Percentiles rank a stretch among this genome's conserved stretches.
These are phyloP conservation scores for Alternaria gansuensis DNA, from an alignment of 2,329 filamentous ascomycete species.

Conservation along the genomic window DNA sequence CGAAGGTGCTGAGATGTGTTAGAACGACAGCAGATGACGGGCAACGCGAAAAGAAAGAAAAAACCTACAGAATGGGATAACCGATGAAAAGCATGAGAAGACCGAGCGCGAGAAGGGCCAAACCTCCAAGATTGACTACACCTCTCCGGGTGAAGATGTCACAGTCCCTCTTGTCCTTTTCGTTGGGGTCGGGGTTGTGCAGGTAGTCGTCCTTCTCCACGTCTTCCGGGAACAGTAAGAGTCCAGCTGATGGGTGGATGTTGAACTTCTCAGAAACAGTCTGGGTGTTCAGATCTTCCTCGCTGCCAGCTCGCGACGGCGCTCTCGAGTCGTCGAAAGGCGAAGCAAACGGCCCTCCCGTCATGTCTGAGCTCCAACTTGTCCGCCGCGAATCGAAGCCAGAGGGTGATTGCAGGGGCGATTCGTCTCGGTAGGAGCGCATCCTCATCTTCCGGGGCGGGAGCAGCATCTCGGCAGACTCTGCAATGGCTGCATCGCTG, in stretches of 20 bases:
- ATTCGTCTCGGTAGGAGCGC: slow-evolving; percentile 62
- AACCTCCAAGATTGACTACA: slow-evolving; percentile 69
- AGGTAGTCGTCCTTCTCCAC: slow-evolving; percentile 77
- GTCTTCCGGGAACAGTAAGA: slow-evolving; percentile 74
- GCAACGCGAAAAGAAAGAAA: not conserved
- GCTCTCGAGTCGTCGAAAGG: slow-evolving; percentile 69
- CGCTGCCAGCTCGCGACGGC: slow-evolving; percentile 68
- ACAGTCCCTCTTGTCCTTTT: slow-evolving; percentile 68
- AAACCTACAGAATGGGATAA: slow-evolving; percentile 72
- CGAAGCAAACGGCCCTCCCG: slow-evolving; percentile 60
- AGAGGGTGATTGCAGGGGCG: slow-evolving; percentile 61
- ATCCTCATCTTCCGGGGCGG: slow-evolving; percentile 60
- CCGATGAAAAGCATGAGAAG: slow-evolving; percentile 72
- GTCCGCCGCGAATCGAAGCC: slow-evolving; percentile 67
- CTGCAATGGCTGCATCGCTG: slow-evolving; percentile 46
- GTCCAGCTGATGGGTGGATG: slow-evolving; percentile 71
- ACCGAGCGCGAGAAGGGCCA: slow-evolving; percentile 67
- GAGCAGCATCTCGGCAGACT: slow-evolving; percentile 62
- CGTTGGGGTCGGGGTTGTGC: slow-evolving; percentile 73
- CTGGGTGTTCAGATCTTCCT: slow-evolving; percentile 74
- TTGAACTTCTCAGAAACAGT: slow-evolving; percentile 78
- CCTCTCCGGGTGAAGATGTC: slow-evolving; percentile 72
- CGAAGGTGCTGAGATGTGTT: slow-evolving; percentile 63
- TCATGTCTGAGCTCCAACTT: slow-evolving; percentile 71
- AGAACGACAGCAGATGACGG: slow-evolving; percentile 13